These are phyloP conservation scores for Cymodocea nodosa DNA, from an alignment of 116 monocot genomes.

Conservation along the genomic window DNA sequence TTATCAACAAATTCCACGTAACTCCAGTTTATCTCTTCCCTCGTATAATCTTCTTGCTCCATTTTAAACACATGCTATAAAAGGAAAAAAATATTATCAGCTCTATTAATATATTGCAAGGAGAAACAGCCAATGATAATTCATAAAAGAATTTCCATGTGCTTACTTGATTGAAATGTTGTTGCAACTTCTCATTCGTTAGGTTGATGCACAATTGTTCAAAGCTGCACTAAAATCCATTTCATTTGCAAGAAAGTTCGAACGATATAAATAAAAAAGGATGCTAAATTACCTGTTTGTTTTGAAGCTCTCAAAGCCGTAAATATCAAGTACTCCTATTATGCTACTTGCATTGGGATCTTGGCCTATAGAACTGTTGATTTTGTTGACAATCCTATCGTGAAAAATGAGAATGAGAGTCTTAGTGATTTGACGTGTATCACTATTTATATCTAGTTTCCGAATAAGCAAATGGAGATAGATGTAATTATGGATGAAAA, in stretches of 20 bases:
- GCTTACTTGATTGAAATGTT: conserved; percentile 96
- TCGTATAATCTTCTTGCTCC: conserved; percentile 99
- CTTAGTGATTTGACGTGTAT: too few relatives aligned
- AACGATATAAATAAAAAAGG: background rate
- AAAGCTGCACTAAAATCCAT: conserved; percentile 39
- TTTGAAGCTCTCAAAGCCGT: conserved; percentile 98
- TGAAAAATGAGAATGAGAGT: background rate
- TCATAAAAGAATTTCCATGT: conserved; percentile 1
- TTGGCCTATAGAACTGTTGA: conserved; percentile 94
- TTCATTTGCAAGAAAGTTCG: background rate
- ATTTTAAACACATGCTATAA: conserved; percentile 96
- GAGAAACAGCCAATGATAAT: background rate
- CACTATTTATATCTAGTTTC: too few relatives aligned
- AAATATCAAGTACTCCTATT: conserved; percentile 99
- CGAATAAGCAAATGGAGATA: too few relatives aligned
- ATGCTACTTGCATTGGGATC: conserved; percentile 65
- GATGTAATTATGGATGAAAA: too few relatives aligned
- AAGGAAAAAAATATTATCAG: conserved; percentile 5
- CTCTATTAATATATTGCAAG: background rate
- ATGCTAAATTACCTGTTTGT: conserved; percentile 59
- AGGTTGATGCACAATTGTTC: conserved; percentile 95
- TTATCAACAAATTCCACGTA: conserved; percentile 99
- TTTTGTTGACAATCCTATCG: conserved; percentile 91
- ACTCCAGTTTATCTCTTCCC: conserved; percentile 93
- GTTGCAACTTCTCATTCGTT: conserved; percentile 97